Evolutionary conservation across 495 filamentous ascomycete genomes (phyloP).

Genomic region (Hyaloscypha variabilis): DNA sequence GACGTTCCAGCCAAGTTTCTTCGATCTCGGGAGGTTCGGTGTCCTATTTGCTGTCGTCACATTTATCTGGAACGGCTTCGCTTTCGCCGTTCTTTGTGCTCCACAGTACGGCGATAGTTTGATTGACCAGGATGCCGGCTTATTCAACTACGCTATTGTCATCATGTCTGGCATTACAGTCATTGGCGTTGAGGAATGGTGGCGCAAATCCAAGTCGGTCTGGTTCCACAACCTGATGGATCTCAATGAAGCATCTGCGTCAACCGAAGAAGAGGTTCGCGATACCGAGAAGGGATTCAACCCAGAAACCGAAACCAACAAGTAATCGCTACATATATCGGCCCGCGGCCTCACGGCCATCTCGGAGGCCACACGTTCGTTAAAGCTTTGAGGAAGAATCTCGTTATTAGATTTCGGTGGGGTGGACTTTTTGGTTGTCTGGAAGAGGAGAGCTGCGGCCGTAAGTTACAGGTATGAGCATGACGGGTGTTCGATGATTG

Average conservation of each 20-base stretch:
- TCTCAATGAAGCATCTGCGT: slow-evolving; percentile 8
- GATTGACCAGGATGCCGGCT: slow-evolving; percentile 34
- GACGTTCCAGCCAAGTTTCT: slow-evolving; percentile 28
- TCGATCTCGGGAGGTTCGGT: slow-evolving; percentile 38
- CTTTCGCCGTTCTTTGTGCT: slow-evolving; percentile 39
- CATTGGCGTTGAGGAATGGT: slow-evolving; percentile 38
- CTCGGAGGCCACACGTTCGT: neutral
- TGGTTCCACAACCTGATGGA: slow-evolving; percentile 41
- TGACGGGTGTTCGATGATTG: slow-evolving; percentile 44
- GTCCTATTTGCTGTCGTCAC: slow-evolving; percentile 37
- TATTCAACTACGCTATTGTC: slow-evolving; percentile 43
- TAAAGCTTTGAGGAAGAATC: neutral
- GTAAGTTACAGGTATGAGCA: slow-evolving; percentile 28
- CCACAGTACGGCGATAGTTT: slow-evolving; percentile 36
- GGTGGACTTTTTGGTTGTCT: slow-evolving; percentile 1
- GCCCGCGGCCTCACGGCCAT: neutral
- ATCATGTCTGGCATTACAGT: slow-evolving; percentile 43
- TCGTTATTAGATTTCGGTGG: neutral
- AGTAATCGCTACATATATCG: neutral
- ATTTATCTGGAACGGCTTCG: slow-evolving; percentile 42
- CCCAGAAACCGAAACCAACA: neutral
- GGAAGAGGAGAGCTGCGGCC: neutral
- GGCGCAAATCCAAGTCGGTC: slow-evolving; percentile 38
- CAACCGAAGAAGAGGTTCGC: neutral
- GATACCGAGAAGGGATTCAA: neutral